Percentiles rank a stretch among this genome's conserved stretches.
phyloP scores from a whole-genome alignment of 2,329 filamentous ascomycete genomes.

The Fusarium sp. region DNA sequence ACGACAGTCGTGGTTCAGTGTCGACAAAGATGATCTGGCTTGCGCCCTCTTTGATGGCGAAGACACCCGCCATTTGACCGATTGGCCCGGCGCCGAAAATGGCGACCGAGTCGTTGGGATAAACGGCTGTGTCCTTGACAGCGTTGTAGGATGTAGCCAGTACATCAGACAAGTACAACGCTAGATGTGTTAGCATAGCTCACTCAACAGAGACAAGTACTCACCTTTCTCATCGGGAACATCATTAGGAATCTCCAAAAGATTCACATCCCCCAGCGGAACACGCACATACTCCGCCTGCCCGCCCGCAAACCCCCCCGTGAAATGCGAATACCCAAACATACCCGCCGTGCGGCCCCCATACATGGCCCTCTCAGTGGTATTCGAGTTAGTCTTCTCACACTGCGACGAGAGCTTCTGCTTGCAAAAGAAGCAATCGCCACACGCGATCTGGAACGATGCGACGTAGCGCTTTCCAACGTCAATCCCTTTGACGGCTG shows the following conservation, averaged over 20 bases:
- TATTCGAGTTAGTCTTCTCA: slow-evolving; percentile 81
- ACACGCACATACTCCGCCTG: slow-evolving; percentile 90
- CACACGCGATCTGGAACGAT: slow-evolving; percentile 85
- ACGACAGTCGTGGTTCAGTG: slow-evolving; percentile 75
- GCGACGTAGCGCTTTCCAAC: slow-evolving; percentile 79
- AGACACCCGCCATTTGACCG: slow-evolving; percentile 84
- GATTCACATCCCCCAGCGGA: slow-evolving; percentile 81
- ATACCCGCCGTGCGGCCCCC: slow-evolving; percentile 79
- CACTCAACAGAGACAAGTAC: neutral
- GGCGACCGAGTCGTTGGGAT: slow-evolving; percentile 79
- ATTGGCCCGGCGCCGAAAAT: slow-evolving; percentile 90
- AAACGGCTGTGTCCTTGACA: slow-evolving; percentile 86
- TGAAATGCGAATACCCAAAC: slow-evolving; percentile 81
- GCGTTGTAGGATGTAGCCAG: slow-evolving; percentile 82
- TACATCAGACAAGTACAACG: slow-evolving; percentile 83
- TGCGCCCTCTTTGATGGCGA: slow-evolving; percentile 79
- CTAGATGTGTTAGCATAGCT: slow-evolving; percentile 30
- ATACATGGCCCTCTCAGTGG: slow-evolving; percentile 78
- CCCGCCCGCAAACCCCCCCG: slow-evolving; percentile 86
- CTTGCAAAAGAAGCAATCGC: slow-evolving; percentile 79
- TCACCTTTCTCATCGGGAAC: slow-evolving; percentile 84
- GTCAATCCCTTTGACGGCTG: slow-evolving; percentile 62
- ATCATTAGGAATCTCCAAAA: slow-evolving; percentile 79
- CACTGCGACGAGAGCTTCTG: slow-evolving; percentile 83
- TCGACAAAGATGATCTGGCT: slow-evolving; percentile 83